Evolutionary conservation across 352 stramenopile species (phyloP), one percentile per base, ranked within the genome.

Genomic region (Phytophthora sp.): DNA sequence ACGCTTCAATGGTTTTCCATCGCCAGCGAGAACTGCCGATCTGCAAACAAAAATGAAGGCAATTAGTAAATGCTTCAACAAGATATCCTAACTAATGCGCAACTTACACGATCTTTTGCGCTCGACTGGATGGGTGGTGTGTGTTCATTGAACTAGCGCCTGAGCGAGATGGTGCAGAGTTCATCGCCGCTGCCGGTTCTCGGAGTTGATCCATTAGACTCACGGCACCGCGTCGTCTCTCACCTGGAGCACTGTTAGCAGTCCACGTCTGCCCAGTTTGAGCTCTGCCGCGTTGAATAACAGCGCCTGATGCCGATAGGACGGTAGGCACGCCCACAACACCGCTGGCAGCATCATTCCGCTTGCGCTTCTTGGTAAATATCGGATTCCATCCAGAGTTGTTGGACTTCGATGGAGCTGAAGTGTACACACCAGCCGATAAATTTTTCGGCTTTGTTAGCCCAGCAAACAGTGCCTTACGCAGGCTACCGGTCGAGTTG

Each of bases 351-450:
- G 38, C 42, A 42, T 82, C 73, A 10, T 52, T 67, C 3, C 82
- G 76, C 62, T 87, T 88, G 21, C 82, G 74, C 55, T 92, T 92
- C 51, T 83, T 82, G 31, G 46, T 54, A 45, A 63, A 45, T 30
- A 64, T 52, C 24, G 66, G 62, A 5, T 77, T 72, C 76, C 76
- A 88, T 15, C 62, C 58, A 34, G 56, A 64, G 39, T 59, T 54
- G 34, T 35, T 66, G 44, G 52, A 28, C 12, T 55, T 70, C 13
- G 48, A 49, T 21, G 57, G 62, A n/a, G 44, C 56, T 23, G 70
- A 81, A 24, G 67, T 80, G 60, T 93, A 95, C n/a, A 91, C 81
- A 10, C 87, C 87, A 1, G 82, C 76, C 15, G 87, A 95, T 23
- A 95, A 69, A 50, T 92, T 95, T 42, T 92, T 92, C 1, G 82